Evolutionary conservation across 495 filamentous ascomycete species (phyloP).

Genomic region (Tetracladium setigerum): DNA sequence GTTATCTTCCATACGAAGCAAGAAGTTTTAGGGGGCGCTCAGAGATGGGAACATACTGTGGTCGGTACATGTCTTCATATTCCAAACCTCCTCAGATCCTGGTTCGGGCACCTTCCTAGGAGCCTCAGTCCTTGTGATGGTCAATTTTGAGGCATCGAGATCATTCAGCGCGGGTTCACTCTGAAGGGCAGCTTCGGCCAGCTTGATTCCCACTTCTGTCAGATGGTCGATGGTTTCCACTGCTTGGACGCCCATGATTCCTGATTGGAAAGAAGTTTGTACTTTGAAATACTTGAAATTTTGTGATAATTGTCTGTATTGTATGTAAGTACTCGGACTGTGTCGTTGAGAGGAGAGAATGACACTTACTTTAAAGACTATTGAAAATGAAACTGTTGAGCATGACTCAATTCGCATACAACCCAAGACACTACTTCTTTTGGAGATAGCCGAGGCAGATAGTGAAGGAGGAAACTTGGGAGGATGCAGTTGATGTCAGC

Average conservation of each 20-base stretch:
- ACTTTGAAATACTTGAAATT: no score
- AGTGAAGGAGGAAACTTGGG: no score
- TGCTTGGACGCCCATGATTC: constrained; percentile 11
- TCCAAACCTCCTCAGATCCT: constrained; percentile 12
- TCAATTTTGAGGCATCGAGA: constrained; percentile 66
- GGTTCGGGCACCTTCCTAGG: constrained; percentile 60
- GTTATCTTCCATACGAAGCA: neutral
- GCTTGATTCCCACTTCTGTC: constrained; percentile 3
- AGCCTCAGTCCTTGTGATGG: constrained; percentile 53
- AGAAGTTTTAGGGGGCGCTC: neutral
- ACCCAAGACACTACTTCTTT: no score
- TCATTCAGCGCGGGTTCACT: constrained; percentile 5
- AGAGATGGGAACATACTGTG: constrained; percentile 5
- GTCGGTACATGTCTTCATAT: constrained; percentile 10
- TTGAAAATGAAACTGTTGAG: no score
- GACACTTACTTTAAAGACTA: no score
- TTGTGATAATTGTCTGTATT: no score
- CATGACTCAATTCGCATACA: no score
- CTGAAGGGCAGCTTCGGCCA: neutral
- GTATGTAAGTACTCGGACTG: no score
- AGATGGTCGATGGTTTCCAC: constrained; percentile 13
- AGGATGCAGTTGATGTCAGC: no score
- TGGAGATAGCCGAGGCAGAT: no score
- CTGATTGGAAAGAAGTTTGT: no score
- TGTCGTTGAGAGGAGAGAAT: no score